Evolutionary conservation across 169 alveolate genomes (phyloP).

Genomic region (Amoebophrya sp.): DNA sequence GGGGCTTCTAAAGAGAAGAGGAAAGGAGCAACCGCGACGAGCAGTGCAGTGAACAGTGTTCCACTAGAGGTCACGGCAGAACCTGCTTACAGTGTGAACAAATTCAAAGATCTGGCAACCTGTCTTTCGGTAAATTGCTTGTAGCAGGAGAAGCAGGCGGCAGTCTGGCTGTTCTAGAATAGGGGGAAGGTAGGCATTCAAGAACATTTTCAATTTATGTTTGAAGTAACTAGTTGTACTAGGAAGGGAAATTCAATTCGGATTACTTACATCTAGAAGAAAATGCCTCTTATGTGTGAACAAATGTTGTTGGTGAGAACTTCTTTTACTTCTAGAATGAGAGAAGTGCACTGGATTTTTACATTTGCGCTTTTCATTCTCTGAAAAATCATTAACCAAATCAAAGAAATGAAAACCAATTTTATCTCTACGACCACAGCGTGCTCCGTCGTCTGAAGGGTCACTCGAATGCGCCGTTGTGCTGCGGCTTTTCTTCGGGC

Average conservation of each 20-base stretch:
- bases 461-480: neutral
- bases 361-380: neutral
- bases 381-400: neutral
- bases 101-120: neutral
- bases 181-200: neutral
- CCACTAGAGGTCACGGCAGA: no score
- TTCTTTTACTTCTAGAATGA: neutral
- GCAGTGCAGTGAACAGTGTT: no score
- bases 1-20: no score
- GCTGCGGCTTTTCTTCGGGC: neutral
- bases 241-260: neutral
- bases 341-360: neutral
- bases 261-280: neutral
- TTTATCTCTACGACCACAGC: neutral
- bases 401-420: no score
- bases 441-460: neutral
- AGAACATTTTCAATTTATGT: no score
- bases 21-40: no score
- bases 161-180: neutral
- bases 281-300: no score
- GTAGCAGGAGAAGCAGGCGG: constrained; percentile 17
- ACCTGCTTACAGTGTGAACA: neutral
- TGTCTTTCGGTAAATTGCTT: neutral
- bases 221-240: no score
- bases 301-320: no score